A percentile compares a stretch with the other conserved stretches of the same genome.
Evolutionary conservation across 306 rosid genomes (phyloP).

Genomic region (barrel medic (Medicago truncatula)): DNA sequence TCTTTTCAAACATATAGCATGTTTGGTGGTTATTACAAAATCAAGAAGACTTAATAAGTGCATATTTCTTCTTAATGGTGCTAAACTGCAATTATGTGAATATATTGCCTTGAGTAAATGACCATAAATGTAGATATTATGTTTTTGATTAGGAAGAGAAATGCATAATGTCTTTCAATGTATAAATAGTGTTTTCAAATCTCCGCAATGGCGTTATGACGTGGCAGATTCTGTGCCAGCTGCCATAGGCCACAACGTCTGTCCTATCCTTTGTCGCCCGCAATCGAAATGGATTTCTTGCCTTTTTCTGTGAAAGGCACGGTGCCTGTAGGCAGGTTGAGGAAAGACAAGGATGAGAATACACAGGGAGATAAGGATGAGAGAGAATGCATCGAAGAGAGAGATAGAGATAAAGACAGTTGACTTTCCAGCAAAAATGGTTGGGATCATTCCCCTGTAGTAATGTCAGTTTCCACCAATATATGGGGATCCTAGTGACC

Average conservation of each 20-base stretch:
- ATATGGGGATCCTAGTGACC: not conserved
- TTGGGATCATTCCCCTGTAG: not conserved
- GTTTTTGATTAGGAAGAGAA: constrained; percentile 27
- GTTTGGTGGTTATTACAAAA: constrained; percentile 6
- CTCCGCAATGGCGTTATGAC: not conserved
- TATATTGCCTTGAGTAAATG: constrained; percentile 28
- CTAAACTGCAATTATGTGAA: constrained; percentile 21
- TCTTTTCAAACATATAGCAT: constrained; percentile 2
- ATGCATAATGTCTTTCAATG: constrained; percentile 3
- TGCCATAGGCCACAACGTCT: not conserved
- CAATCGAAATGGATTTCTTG: not conserved
- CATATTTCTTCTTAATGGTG: constrained; percentile 8
- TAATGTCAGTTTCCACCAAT: not conserved
- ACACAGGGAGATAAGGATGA: not conserved
- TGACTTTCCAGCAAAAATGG: not conserved
- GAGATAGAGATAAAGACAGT: not conserved
- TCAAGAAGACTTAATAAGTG: constrained; percentile 14
- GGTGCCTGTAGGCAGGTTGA: not conserved
- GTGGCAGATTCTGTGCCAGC: not conserved
- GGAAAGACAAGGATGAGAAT: not conserved
- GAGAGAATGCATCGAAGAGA: not conserved
- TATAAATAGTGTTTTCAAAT: not conserved
- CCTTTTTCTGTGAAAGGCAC: not conserved
- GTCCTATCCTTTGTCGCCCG: not conserved
- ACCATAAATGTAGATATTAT: constrained; percentile 19